Evolutionary conservation across 768 basidiomycete species (phyloP), one percentile per base, ranked within the genome.

Genomic region (Suillus lakei): DNA sequence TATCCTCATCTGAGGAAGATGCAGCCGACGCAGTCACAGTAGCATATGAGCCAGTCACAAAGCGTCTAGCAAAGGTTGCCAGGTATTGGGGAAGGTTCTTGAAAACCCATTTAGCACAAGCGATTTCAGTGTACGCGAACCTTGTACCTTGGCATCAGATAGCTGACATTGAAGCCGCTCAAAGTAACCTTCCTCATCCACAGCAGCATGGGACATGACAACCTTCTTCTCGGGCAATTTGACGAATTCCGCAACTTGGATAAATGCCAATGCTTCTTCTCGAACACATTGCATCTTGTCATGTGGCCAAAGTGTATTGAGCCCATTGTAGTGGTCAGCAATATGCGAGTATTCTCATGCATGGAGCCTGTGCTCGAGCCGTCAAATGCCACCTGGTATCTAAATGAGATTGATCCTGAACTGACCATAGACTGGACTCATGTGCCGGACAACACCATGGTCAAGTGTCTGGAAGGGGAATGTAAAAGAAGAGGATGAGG

Each of bases 81-180:
- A 90, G 71, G 73, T 92, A 96, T 51, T 78, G 79, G 0, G 94
- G 94, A 43, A 96, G 83, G 66, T 88, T 82, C 91, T 93, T 16
- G 28, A 39, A 12, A 48, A 46, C 21, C 23, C 2, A 2, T 1
- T 36, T 34, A 44, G 43, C 28, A 10, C 2, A 8, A 23, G 21
- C 10, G 15, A 43, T 16, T 39, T 39, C 9, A 26, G 13, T 26
- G 6, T 18, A 26, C 5, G 61, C 21, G 32, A 55, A 51, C 5
- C 15, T 18, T 43, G 23, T 64, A 91, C 90, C 82, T 87, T 84
- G 1, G 84, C 84, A 70, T 90, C 88, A 8, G 73, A 73, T 15
- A 88, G 72, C 64, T 94, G 92, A 60, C 92, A 78, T 12, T 70
- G 67, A 2, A 91, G 62, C 36, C 90, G 83, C 12, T 74, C 74